Evolutionary conservation across 2,329 filamentous ascomycete species (phyloP).

Genomic region (Trichoderma citrinoviride): DNA sequence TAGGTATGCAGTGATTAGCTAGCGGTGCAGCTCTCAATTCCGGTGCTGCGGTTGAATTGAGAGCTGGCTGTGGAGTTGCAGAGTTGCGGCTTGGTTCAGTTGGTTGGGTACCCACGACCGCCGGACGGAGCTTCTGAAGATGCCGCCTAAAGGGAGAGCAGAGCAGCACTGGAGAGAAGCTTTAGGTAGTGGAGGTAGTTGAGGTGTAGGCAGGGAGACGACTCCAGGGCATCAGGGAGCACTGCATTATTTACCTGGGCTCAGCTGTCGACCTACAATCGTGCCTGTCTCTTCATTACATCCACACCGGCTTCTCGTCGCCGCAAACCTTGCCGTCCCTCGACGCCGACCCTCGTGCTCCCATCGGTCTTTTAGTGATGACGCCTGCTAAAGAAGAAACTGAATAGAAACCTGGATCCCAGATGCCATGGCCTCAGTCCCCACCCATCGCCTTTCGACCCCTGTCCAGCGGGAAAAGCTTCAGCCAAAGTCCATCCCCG

Average conservation of each 20-base stretch:
- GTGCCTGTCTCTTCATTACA: no score
- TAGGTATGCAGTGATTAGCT: background rate
- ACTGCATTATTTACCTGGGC: no score
- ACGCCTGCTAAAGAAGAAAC: background rate
- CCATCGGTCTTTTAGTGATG: background rate
- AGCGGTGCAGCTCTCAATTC: conserved; percentile 12
- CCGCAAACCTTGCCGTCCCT: no score
- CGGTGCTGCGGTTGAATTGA: background rate
- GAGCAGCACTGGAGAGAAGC: no score
- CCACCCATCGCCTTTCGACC: background rate
- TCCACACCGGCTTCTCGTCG: no score
- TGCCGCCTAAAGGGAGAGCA: no score
- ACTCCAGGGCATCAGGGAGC: no score
- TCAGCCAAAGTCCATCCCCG: background rate
- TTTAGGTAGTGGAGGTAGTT: no score
- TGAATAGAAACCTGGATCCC: background rate
- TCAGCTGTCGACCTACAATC: no score
- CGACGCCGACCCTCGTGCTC: background rate
- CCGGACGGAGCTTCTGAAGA: no score
- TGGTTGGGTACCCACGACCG: background rate
- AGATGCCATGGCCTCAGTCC: background rate
- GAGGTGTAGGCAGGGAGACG: no score
- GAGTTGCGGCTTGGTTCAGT: background rate
- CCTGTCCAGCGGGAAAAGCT: background rate
- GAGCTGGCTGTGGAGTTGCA: conserved; percentile 7